phyloP scores from a whole-genome alignment of 805 yeast species.

The Vanderwaltozyma yarrowii region DNA sequence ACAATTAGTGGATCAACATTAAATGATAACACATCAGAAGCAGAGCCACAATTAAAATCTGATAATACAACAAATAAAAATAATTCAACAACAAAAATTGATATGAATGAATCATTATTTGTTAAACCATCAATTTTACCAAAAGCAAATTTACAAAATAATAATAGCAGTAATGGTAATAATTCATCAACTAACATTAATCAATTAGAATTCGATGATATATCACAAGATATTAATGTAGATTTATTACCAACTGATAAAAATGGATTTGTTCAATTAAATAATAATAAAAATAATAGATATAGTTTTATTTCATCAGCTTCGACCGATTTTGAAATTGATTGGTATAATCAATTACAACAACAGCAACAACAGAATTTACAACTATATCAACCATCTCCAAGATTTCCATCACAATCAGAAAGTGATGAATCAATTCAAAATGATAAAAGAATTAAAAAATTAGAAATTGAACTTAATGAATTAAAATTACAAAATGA shows the following conservation, averaged over 20 bases:
- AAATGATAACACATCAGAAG: conserved; percentile 7
- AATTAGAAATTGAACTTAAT: conserved; percentile 25
- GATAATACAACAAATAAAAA: not conserved
- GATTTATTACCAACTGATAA: conserved; percentile 14
- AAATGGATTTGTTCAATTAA: conserved; percentile 14
- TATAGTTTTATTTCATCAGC: conserved; percentile 26
- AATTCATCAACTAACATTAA: not conserved
- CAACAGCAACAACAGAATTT: conserved; percentile 1
- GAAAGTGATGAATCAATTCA: conserved; percentile 11
- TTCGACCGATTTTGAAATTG: conserved; percentile 22
- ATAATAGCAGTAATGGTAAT: conserved; percentile 5
- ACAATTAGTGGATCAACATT: conserved; percentile 10
- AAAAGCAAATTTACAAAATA: conserved; percentile 4
- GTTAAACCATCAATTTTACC: not conserved
- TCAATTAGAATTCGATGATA: conserved; percentile 4
- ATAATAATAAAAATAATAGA: conserved; percentile 11
- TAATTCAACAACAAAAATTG: not conserved
- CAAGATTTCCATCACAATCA: conserved; percentile 1
- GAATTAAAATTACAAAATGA: conserved; percentile 28
- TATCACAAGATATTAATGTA: conserved; percentile 12
- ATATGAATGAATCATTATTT: not conserved
- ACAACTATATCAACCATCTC: conserved; percentile 4
- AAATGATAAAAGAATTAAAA: conserved; percentile 24
- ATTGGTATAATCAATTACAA: conserved; percentile 5
- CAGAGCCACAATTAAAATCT: too few relatives aligned